Percentiles rank a stretch among this genome's conserved stretches.
Evolutionary conservation across 768 basidiomycete species (phyloP).

Genomic region (Albatrellus ellisii): DNA sequence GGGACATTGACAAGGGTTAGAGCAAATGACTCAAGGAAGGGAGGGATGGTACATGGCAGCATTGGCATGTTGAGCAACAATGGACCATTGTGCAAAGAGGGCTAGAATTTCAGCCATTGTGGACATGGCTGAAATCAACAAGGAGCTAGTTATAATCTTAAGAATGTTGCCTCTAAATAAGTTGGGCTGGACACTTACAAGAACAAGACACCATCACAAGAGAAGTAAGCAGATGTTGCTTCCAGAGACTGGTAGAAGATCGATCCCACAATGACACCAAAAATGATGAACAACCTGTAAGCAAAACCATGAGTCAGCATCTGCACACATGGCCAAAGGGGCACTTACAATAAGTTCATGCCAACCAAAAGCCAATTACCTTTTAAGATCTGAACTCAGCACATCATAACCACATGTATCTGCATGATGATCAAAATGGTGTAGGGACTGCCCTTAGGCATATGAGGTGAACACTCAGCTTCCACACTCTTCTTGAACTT

Average conservation of each 20-base stretch:
- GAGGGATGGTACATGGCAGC: constrained; percentile 57
- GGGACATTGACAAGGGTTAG: constrained; percentile 51
- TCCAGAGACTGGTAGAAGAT: constrained; percentile 47
- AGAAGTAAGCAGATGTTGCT: constrained; percentile 50
- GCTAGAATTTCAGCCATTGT: constrained; percentile 52
- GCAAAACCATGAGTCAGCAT: background rate
- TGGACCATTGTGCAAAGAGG: constrained; percentile 43
- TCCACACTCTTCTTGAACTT: constrained; percentile 35
- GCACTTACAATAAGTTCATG: constrained; percentile 18
- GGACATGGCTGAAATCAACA: constrained; percentile 45
- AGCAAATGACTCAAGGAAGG: constrained; percentile 40
- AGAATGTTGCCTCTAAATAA: background rate
- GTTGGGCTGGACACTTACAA: constrained; percentile 33
- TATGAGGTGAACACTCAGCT: constrained; percentile 36
- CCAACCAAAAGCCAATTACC: constrained; percentile 19
- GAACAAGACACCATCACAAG: constrained; percentile 69
- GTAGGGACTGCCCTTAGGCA: constrained; percentile 26
- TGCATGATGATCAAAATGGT: constrained; percentile 24
- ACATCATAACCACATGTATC: constrained; percentile 21
- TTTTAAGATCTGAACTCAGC: constrained; percentile 23
- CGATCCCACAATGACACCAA: constrained; percentile 43
- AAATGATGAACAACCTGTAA: constrained; percentile 34
- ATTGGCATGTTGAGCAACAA: constrained; percentile 40
- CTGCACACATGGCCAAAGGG: background rate
- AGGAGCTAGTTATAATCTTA: constrained; percentile 28